These are phyloP conservation scores for Kodamaea restingae DNA, from an alignment of 805 yeast species.

Conservation along the genomic window DNA sequence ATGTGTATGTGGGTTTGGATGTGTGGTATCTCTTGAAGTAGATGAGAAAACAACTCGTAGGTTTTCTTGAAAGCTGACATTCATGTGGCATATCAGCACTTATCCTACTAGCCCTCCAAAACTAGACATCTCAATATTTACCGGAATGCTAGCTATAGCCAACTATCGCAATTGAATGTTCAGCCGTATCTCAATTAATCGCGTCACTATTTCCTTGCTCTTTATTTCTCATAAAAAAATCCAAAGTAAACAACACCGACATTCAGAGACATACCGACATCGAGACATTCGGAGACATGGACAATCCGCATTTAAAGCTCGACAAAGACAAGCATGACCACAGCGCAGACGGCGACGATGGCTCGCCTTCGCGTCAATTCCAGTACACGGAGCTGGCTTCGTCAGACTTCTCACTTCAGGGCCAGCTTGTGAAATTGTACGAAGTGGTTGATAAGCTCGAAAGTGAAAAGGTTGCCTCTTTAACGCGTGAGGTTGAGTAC, in stretches of 20 bases:
- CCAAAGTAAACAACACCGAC: slow-evolving; percentile 3
- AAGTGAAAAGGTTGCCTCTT: slow-evolving; percentile 21
- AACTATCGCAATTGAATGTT: too few relatives aligned
- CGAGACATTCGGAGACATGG: slow-evolving; percentile 10
- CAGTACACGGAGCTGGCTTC: slow-evolving; percentile 3
- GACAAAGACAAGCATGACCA: slow-evolving; percentile 6
- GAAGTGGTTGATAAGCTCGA: slow-evolving; percentile 20
- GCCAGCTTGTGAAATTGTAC: slow-evolving; percentile 8
- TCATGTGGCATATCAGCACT: too few relatives aligned
- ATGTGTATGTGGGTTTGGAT: too few relatives aligned
- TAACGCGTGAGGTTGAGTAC: slow-evolving; percentile 32
- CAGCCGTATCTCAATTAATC: too few relatives aligned
- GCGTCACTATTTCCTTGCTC: too few relatives aligned
- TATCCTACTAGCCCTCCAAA: too few relatives aligned
- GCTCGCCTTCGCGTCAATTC: slow-evolving; percentile 2
- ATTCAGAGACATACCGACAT: slow-evolving; percentile 8
- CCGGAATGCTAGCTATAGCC: too few relatives aligned
- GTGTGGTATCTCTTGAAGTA: too few relatives aligned
- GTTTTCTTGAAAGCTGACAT: too few relatives aligned
- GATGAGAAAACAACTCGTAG: too few relatives aligned
- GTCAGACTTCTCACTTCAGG: slow-evolving; percentile 8
- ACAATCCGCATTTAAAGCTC: slow-evolving; percentile 6
- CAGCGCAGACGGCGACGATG: slow-evolving; percentile 1
- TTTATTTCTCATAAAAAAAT: too few relatives aligned
- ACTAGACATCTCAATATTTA: too few relatives aligned